These are phyloP conservation scores for Capsicum pubescens DNA, from an alignment of 257 asterid species.

Conservation along the genomic window DNA sequence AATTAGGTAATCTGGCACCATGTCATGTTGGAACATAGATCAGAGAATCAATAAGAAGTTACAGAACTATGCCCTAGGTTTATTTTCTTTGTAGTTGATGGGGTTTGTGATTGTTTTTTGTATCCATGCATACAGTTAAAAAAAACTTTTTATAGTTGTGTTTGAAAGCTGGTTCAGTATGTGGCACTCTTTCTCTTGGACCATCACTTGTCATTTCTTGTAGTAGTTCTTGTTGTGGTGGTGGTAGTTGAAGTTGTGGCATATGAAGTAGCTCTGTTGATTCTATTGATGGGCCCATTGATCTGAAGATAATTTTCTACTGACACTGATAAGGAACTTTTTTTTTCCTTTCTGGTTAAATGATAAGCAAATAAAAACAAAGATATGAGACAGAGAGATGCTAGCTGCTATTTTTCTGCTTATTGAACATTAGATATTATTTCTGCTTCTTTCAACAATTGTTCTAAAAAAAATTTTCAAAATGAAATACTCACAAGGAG, in stretches of 20 bases:
- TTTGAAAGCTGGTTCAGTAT: not conserved
- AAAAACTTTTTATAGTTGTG: not conserved
- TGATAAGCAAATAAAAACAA: not conserved
- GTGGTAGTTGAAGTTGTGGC: too few relatives aligned
- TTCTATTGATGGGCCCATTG: not conserved
- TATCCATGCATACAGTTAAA: not conserved
- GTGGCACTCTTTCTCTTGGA: not conserved
- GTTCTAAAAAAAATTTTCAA: not conserved
- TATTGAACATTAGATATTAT: not conserved
- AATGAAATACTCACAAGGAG: too few relatives aligned
- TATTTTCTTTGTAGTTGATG: not conserved
- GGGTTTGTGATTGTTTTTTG: not conserved
- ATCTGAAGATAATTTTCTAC: not conserved
- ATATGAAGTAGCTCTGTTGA: not conserved
- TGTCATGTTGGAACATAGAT: not conserved
- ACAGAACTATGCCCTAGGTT: not conserved
- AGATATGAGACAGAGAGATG: not conserved
- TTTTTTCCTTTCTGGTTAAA: not conserved
- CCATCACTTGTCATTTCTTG: not conserved
- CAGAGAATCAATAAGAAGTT: not conserved
- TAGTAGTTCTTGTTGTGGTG: not conserved
- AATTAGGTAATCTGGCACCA: not conserved
- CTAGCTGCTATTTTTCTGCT: not conserved
- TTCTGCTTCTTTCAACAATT: not conserved
- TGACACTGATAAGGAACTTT: not conserved